phyloP scores from a whole-genome alignment of 2,329 filamentous ascomycete genomes.

The Xylaria sp. region DNA sequence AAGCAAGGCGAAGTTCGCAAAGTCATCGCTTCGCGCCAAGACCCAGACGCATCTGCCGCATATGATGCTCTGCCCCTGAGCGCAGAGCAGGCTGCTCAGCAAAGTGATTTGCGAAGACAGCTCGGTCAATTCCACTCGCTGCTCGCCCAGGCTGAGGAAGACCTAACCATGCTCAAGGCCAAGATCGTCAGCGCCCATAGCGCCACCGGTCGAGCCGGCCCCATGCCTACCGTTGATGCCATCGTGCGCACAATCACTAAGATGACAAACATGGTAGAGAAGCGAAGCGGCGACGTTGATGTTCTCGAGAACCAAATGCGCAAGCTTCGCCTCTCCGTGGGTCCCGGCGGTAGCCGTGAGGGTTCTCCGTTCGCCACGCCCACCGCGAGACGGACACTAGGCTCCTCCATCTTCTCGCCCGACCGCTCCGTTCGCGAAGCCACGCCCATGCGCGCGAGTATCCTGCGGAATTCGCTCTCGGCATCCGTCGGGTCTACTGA shows the following conservation, averaged over 20 bases:
- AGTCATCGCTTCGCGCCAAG: constrained; percentile 63
- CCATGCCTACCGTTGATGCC: constrained; percentile 75
- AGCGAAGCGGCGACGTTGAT: constrained; percentile 84
- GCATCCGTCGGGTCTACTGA: constrained; percentile 37
- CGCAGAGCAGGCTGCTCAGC: constrained; percentile 75
- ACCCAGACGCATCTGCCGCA: constrained; percentile 61
- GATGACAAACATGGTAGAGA: constrained; percentile 89
- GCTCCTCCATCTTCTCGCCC: constrained; percentile 33
- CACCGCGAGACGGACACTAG: constrained; percentile 23
- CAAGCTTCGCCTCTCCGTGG: constrained; percentile 54
- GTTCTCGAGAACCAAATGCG: constrained; percentile 83
- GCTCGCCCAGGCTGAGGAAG: constrained; percentile 74
- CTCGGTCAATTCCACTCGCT: constrained; percentile 68
- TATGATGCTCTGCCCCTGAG: constrained; percentile 69
- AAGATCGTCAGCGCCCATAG: constrained; percentile 60
- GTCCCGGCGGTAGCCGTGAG: constrained; percentile 40
- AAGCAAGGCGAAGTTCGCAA: constrained; percentile 75
- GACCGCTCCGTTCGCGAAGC: constrained; percentile 36
- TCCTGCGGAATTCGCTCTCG: constrained; percentile 39
- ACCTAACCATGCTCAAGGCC: constrained; percentile 70
- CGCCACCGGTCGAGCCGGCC: constrained; percentile 41
- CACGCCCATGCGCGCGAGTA: constrained; percentile 34
- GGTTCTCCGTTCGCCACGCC: constrained; percentile 39
- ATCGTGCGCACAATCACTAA: constrained; percentile 87
- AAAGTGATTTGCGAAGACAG: constrained; percentile 74